These are phyloP conservation scores for Nissolia schottii DNA, from an alignment of 306 rosid genomes.

Conservation along the genomic window DNA sequence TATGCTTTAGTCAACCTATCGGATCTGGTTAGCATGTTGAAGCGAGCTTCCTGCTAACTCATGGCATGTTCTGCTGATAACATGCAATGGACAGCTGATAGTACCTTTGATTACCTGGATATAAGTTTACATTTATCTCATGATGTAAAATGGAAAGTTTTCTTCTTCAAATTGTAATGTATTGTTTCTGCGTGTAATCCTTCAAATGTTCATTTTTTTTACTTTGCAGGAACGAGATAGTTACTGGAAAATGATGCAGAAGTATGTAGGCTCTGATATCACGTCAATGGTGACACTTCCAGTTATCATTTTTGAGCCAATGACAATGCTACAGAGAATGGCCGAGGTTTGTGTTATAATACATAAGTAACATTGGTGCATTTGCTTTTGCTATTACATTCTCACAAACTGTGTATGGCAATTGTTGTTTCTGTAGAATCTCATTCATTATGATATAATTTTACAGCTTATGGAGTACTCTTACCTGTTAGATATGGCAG, in stretches of 20 bases:
- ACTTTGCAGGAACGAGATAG: slow-evolving; percentile 72
- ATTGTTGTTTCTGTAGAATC: slow-evolving; percentile 5
- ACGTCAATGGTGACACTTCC: slow-evolving; percentile 99
- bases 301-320: slow-evolving; percentile 92
- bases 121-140: background rate
- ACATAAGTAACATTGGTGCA: background rate
- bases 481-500: slow-evolving; percentile 78
- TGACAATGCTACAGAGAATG: slow-evolving; percentile 91
- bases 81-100: background rate
- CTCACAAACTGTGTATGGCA: slow-evolving; percentile 7
- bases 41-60: background rate
- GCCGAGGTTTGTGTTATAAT: slow-evolving; percentile 70
- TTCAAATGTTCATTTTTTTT: slow-evolving; percentile 8
- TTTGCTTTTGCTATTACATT: background rate
- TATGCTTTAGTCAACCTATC: background rate
- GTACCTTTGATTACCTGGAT: background rate
- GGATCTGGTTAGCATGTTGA: background rate
- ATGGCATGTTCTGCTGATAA: background rate
- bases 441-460: background rate
- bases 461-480: slow-evolving; percentile 92
- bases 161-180: background rate
- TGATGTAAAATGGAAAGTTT: background rate
- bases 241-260: slow-evolving; percentile 97
- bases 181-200: slow-evolving; percentile 1
- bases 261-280: slow-evolving; percentile 83